Conservation (phyloP, 2,329 filamentous ascomycete species). For the Hymenoscyphus infarciens region DNA sequence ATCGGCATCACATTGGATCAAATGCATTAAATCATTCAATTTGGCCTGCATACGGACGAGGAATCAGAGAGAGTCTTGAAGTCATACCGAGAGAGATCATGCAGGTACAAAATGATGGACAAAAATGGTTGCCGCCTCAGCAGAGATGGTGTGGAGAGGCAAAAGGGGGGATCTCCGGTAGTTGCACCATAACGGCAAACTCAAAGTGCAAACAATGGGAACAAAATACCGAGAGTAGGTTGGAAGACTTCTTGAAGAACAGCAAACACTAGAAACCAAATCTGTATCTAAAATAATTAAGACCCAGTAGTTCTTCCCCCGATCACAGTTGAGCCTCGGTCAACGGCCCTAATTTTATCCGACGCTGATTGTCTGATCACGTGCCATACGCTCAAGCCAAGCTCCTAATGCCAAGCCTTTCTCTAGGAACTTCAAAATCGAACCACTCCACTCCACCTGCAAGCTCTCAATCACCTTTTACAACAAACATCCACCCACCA, state of each 20-base stretch:
- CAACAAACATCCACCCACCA: constrained; percentile 12
- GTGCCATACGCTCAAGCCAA: not conserved
- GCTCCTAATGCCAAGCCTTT: constrained; percentile 2
- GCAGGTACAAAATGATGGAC: constrained; percentile 8
- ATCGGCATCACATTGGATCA: constrained; percentile 3
- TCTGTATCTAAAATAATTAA: no score
- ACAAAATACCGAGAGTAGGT: no score
- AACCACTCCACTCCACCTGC: constrained; percentile 21
- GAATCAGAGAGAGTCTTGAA: not conserved
- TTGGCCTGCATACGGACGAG: not conserved
- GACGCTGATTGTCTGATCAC: not conserved
- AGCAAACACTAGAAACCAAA: no score
- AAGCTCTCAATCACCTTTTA: constrained; percentile 6
- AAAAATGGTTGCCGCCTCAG: not conserved
- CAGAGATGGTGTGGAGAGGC: not conserved
- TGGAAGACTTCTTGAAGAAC: no score
- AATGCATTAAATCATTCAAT: constrained; percentile 5
- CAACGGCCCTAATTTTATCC: no score
- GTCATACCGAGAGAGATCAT: constrained; percentile 10
- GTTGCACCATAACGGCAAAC: no score
- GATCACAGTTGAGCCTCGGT: no score
- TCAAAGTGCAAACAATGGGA: no score
- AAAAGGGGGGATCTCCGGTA: no score
- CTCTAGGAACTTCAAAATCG: constrained; percentile 15
- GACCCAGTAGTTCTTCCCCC: no score